A percentile compares a stretch with the other conserved stretches of the same genome.
phyloP scores from a whole-genome alignment of 2,329 filamentous ascomycete species.

The Exophiala mesophila region DNA sequence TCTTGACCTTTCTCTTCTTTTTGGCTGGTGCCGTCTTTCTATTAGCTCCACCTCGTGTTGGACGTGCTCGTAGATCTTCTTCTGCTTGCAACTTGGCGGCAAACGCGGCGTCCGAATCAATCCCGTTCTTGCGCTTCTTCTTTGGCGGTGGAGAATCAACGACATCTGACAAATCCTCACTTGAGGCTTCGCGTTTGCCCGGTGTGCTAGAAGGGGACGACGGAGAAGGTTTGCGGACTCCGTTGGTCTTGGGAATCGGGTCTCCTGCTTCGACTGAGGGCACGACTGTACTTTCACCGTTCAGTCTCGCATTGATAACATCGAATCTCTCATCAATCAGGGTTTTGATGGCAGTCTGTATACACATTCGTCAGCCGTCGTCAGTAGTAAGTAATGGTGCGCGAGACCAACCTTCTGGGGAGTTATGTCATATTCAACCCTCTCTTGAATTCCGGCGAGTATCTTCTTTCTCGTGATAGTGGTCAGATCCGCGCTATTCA shows the following conservation, averaged over 20 bases:
- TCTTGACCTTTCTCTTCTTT: conserved; percentile 55
- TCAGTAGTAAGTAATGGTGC: not conserved
- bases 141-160: conserved; percentile 47
- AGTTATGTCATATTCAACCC: conserved; percentile 57
- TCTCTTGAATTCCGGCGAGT: conserved; percentile 58
- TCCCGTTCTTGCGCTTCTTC: conserved; percentile 57
- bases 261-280: conserved; percentile 27
- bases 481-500: conserved; percentile 56
- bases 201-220: conserved; percentile 32
- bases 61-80: conserved; percentile 71
- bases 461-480: conserved; percentile 63
- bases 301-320: conserved; percentile 53
- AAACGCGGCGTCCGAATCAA: conserved; percentile 78
- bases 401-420: conserved; percentile 52
- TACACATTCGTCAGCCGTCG: no score
- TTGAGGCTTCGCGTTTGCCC: conserved; percentile 40
- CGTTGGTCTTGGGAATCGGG: conserved; percentile 31
- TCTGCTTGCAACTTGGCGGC: conserved; percentile 88
- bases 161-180: conserved; percentile 37
- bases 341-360: conserved; percentile 62
- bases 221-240: conserved; percentile 27
- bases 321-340: conserved; percentile 73
- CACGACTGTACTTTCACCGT: conserved; percentile 35
- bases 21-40: conserved; percentile 57
- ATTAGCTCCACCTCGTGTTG: conserved; percentile 68